These are phyloP conservation scores for Barbatosphaeria neglecta DNA, from an alignment of 495 filamentous ascomycete species.

Conservation along the genomic window DNA sequence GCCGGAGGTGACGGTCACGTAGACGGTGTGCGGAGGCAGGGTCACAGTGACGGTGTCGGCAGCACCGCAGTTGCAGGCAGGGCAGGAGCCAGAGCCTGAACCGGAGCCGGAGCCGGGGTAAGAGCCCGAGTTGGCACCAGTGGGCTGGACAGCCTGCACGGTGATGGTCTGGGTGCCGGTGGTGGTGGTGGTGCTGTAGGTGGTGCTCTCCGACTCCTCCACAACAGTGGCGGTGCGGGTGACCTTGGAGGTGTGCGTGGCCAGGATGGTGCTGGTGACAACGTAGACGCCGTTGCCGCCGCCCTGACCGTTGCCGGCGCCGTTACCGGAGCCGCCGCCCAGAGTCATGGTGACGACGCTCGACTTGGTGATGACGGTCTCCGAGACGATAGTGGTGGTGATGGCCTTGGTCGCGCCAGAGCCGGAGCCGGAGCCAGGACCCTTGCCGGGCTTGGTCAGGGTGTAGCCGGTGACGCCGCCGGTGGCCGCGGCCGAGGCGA, in stretches of 20 bases:
- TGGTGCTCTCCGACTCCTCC: conserved; percentile 11
- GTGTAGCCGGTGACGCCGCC: conserved; percentile 21
- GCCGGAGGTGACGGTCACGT: conserved; percentile 28
- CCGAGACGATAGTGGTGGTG: conserved; percentile 8
- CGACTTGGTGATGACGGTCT: conserved; percentile 13
- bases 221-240: conserved; percentile 29
- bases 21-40: conserved; percentile 23
- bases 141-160: conserved; percentile 15
- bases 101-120: conserved; percentile 8
- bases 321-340: conserved; percentile 22
- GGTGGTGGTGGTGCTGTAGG: conserved; percentile 12
- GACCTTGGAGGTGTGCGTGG: conserved; percentile 26
- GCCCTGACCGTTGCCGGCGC: conserved; percentile 16
- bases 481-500: conserved; percentile 20
- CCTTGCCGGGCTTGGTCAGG: conserved; percentile 9
- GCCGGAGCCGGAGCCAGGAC: conserved; percentile 6
- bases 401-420: conserved; percentile 4
- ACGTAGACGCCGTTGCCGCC: conserved; percentile 9
- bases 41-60: conserved; percentile 27
- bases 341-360: conserved; percentile 26
- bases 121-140: conserved; percentile 4
- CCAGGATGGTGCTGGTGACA: conserved; percentile 24
- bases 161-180: too few relatives aligned
- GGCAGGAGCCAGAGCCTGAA: conserved; percentile 5
- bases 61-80: conserved; percentile 11